Conservation (phyloP, 2,329 filamentous ascomycete species). For the Gaeumannomyces tritici region DNA sequence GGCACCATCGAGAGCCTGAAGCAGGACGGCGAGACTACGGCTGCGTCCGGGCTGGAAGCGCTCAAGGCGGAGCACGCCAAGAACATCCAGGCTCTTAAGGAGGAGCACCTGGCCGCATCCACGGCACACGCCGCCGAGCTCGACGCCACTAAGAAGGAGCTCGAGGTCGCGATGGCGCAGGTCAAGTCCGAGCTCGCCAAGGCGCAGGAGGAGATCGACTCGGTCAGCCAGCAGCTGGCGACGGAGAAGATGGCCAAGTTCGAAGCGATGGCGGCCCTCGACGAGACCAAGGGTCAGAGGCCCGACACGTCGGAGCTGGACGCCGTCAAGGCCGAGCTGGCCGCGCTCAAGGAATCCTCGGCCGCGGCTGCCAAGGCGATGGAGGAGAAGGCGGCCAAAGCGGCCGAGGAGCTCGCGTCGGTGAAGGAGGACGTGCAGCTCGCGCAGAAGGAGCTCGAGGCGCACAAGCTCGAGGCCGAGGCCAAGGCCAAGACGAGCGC, state of each 20-base stretch:
- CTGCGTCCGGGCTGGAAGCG: slow-evolving; percentile 21
- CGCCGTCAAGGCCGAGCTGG: slow-evolving; percentile 39
- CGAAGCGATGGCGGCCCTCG: slow-evolving; percentile 49
- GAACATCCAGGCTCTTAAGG: slow-evolving; percentile 28
- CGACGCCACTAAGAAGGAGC: slow-evolving; percentile 22
- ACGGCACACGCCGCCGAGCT: slow-evolving; percentile 29
- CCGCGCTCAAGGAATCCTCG: slow-evolving; percentile 31
- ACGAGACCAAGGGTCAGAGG: slow-evolving; percentile 45
- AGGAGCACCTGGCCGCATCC: slow-evolving; percentile 22
- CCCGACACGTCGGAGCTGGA: slow-evolving; percentile 46
- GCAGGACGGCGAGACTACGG: slow-evolving; percentile 30
- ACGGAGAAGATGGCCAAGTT: slow-evolving; percentile 52
- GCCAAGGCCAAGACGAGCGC: slow-evolving; percentile 44
- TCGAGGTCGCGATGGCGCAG: slow-evolving; percentile 24
- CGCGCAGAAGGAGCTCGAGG: slow-evolving; percentile 42
- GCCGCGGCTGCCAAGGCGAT: slow-evolving; percentile 20
- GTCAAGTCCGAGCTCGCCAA: slow-evolving; percentile 32
- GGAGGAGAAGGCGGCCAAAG: slow-evolving; percentile 25
- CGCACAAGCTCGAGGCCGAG: slow-evolving; percentile 39
- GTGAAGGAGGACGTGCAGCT: slow-evolving; percentile 35
- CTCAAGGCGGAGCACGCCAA: slow-evolving; percentile 21
- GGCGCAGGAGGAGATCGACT: slow-evolving; percentile 35
- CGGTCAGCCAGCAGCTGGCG: slow-evolving; percentile 43
- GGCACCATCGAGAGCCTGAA: slow-evolving; percentile 35
- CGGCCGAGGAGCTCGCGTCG: slow-evolving; percentile 24